Evolutionary conservation across 2,329 filamentous ascomycete species (phyloP), one percentile per base, ranked within the genome.

Genomic region (Leptographium radiaticola): DNA sequence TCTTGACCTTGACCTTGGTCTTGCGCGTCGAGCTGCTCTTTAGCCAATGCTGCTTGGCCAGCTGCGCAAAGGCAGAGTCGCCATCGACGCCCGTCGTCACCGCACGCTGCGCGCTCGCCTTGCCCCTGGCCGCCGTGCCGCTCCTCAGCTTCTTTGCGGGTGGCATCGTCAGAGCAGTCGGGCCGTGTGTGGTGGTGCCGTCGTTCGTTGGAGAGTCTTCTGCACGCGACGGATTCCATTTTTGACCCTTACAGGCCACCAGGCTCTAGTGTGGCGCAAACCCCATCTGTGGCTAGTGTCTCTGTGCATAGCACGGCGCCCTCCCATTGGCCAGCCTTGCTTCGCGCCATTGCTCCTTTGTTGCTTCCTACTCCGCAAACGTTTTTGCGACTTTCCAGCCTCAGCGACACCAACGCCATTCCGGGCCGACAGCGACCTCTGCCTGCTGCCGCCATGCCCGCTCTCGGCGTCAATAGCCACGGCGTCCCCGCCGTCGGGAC

Each of bases 1-100:
- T 91, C 69, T 87, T 86, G 70, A 87, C 83, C 69, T 84, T 87
- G 63, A 80, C 72, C 64, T 83, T 88, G 49, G 77, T 69, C 33
- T 77, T 62, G 64, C 78, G 80, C 65, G 75, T 80, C 30, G 77
- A 72, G 10, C 74, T 25, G 25, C 25, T 61, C 65, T 85, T 84
- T 57, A 95, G 73, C 93, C 93, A 98, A 69, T 91, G 79, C 68
- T 87, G 83, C 64, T 83, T 81, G 57, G 93, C 93, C 59, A 96
- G 74, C 66, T 86, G 79, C 62, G 84, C 82, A 70, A 89, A 88
- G 59, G 78, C 72, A 62, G 75, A 83, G 64, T 88, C 84, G 63
- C 83, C 83, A 60, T 86, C 81, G 57, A 87, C 66, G 62, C 85
- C 86, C 60, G 81, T 79, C 58, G 85, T 15, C 7, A 40, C 20